Percentiles rank a stretch among this genome's conserved stretches.
Evolutionary conservation across 108 stramenopile genomes (phyloP).

Genomic region (Cyclotella kingstonii): DNA sequence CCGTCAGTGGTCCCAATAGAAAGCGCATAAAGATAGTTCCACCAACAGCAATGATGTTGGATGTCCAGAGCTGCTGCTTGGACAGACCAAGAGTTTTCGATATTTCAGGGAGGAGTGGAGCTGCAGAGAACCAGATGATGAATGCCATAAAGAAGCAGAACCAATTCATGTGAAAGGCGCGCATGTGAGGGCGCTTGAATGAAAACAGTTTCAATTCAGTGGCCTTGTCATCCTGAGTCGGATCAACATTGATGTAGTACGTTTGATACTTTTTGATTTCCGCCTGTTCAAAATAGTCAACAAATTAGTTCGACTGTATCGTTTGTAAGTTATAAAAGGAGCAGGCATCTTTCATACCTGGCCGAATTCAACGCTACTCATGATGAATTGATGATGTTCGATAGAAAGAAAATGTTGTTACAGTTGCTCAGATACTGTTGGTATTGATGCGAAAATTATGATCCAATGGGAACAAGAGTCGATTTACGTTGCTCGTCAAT

Average conservation of each 20-base stretch:
- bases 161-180: constrained; percentile 83
- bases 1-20: constrained; percentile 76
- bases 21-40: constrained; percentile 74
- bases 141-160: constrained; percentile 80
- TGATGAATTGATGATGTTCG: too few species aligned
- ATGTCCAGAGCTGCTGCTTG: constrained; percentile 72
- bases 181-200: constrained; percentile 75
- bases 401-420: too few species aligned
- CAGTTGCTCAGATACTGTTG: too few species aligned
- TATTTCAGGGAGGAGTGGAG: constrained; percentile 77
- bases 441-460: too few species aligned
- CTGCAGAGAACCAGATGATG: constrained; percentile 85
- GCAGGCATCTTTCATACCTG: too few species aligned
- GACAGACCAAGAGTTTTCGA: constrained; percentile 53
- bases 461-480: too few species aligned
- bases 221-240: constrained; percentile 67
- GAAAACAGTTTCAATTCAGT: constrained; percentile 65
- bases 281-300: constrained; percentile 1
- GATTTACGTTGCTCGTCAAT: too few species aligned
- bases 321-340: too few species aligned
- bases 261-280: constrained; percentile 57
- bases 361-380: too few species aligned
- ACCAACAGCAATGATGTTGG: constrained; percentile 64
- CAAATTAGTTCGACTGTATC: too few species aligned
- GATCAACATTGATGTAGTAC: constrained; percentile 68